Conservation (phyloP, 768 basidiomycete genomes). For the Fomitopsis pulvina region DNA sequence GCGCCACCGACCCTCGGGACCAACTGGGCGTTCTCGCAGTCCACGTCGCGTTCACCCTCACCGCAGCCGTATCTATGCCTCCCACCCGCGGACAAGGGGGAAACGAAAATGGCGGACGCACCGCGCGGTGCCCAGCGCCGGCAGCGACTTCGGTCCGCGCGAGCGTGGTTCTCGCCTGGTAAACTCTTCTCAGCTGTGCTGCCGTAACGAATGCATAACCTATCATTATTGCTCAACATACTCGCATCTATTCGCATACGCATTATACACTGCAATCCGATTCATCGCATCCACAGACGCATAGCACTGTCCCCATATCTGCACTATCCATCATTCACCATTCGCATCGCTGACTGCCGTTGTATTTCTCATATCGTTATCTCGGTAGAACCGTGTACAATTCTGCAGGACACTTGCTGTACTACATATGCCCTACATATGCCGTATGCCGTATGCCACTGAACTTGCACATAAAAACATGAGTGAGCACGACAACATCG, state of each 20-base stretch:
- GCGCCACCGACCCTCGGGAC: constrained; percentile 10
- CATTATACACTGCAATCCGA: background rate
- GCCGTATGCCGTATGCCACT: constrained; percentile 8
- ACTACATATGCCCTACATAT: constrained; percentile 4
- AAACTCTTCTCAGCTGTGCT: constrained; percentile 26
- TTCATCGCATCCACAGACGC: background rate
- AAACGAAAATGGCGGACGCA: constrained; percentile 12
- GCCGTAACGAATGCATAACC: constrained; percentile 10
- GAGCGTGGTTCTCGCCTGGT: constrained; percentile 29
- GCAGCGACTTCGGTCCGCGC: constrained; percentile 25
- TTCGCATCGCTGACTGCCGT: background rate
- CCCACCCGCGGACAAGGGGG: constrained; percentile 7
- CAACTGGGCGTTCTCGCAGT: constrained; percentile 18
- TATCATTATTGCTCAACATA: constrained; percentile 8
- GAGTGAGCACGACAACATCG: too few species aligned
- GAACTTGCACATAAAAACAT: too few species aligned
- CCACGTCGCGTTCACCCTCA: constrained; percentile 13
- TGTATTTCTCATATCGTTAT: constrained; percentile 20
- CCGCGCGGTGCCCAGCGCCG: constrained; percentile 24
- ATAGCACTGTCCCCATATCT: constrained; percentile 2
- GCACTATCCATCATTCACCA: background rate
- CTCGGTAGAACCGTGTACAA: constrained; percentile 23
- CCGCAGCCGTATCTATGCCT: constrained; percentile 19
- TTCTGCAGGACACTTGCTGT: constrained; percentile 4
- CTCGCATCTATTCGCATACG: constrained; percentile 5